Evolutionary conservation across 495 filamentous ascomycete species (phyloP).

Genomic region (Extremus antarcticus): DNA sequence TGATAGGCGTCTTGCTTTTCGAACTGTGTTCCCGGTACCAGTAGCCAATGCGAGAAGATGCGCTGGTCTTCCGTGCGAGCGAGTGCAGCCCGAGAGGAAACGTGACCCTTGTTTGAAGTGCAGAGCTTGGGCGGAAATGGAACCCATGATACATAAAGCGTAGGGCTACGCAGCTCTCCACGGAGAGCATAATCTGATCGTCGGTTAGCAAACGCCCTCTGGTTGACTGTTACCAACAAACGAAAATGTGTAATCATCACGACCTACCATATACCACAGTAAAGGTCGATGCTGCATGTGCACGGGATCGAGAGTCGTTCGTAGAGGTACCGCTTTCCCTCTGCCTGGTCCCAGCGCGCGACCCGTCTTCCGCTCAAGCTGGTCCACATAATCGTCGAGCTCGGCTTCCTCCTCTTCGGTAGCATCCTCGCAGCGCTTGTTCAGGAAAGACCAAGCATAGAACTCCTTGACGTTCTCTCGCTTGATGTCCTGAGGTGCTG

Average conservation of each 20-base stretch:
- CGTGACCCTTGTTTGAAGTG: slow-evolving; percentile 4
- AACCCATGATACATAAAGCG: slow-evolving; percentile 25
- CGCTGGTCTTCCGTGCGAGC: slow-evolving; percentile 32
- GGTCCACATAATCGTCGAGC: slow-evolving; percentile 42
- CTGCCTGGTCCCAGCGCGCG: slow-evolving; percentile 41
- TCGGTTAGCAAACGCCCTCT: background rate
- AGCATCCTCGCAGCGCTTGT: slow-evolving; percentile 20
- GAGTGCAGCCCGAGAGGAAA: slow-evolving; percentile 47
- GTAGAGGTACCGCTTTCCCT: slow-evolving; percentile 42
- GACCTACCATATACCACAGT: slow-evolving; percentile 45
- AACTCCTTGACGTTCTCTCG: slow-evolving; percentile 56
- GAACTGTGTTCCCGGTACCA: slow-evolving; percentile 55
- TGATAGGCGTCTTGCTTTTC: slow-evolving; percentile 40
- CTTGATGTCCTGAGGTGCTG: slow-evolving; percentile 43
- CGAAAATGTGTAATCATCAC: background rate
- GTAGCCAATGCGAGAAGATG: slow-evolving; percentile 45
- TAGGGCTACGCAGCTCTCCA: slow-evolving; percentile 20
- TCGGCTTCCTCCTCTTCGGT: slow-evolving; percentile 41
- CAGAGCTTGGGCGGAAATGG: slow-evolving; percentile 30
- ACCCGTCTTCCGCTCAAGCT: slow-evolving; percentile 38
- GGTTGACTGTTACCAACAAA: slow-evolving; percentile 5
- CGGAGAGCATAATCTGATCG: background rate
- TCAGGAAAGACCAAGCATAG: slow-evolving; percentile 48
- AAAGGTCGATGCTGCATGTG: slow-evolving; percentile 48
- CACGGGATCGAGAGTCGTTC: slow-evolving; percentile 50